Evolutionary conservation across 2,329 filamentous ascomycete genomes (phyloP).

Genomic region (Domatiomyces globalis): DNA sequence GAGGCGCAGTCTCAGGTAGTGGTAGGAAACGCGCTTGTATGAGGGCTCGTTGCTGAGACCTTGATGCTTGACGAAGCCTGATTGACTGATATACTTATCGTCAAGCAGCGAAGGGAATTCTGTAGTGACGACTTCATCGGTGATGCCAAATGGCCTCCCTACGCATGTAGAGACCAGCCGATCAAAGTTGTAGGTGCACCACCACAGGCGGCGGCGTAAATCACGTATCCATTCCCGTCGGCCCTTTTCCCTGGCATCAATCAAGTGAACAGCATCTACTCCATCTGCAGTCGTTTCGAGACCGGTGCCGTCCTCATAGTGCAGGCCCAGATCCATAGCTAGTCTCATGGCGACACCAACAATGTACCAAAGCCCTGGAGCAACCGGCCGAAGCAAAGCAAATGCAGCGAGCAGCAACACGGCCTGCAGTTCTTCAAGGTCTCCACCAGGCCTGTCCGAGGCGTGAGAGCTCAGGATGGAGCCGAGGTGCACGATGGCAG

Average conservation of each 20-base stretch:
- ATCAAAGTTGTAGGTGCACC: constrained; percentile 92
- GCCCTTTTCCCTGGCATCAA: constrained; percentile 45
- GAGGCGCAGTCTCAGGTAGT: constrained; percentile 78
- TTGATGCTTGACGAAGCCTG: constrained; percentile 53
- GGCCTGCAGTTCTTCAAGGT: constrained; percentile 83
- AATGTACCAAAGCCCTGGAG: constrained; percentile 93
- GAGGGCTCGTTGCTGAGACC: constrained; percentile 50
- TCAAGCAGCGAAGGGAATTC: constrained; percentile 83
- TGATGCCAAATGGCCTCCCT: constrained; percentile 81
- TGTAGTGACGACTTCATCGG: constrained; percentile 91
- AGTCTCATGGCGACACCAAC: constrained; percentile 83
- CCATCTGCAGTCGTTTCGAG: constrained; percentile 35
- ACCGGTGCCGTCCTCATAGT: constrained; percentile 75
- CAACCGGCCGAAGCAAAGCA: constrained; percentile 77
- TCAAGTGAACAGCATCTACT: constrained; percentile 19
- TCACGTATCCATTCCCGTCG: constrained; percentile 75
- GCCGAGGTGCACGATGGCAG: constrained; percentile 82
- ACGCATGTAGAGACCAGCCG: constrained; percentile 91
- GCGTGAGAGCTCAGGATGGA: constrained; percentile 59
- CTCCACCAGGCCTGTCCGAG: constrained; percentile 59
- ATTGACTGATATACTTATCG: constrained; percentile 71
- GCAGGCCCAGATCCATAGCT: constrained; percentile 79
- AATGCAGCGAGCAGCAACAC: constrained; percentile 83
- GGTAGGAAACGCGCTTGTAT: constrained; percentile 81
- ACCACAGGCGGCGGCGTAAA: constrained; percentile 76